Evolutionary conservation across 176 grass and related monocot genomes (phyloP).

Genomic region (Guadua angustifolia): DNA sequence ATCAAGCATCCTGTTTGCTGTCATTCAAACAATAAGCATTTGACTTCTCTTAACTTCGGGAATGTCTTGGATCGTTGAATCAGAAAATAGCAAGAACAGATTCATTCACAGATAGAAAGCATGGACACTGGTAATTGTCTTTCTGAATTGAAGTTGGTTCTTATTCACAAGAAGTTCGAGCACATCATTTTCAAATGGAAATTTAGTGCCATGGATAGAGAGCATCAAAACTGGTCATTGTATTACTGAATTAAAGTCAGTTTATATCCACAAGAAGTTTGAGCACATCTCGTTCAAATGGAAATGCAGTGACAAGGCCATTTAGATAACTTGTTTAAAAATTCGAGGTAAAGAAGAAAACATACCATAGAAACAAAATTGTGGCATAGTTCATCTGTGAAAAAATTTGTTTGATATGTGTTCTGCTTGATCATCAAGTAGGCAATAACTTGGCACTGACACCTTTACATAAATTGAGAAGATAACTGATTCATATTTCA

Average conservation of each 20-base stretch:
- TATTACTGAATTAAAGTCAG: too few relatives aligned
- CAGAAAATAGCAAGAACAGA: not conserved
- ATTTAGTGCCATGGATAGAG: too few relatives aligned
- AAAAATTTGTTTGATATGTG: not conserved
- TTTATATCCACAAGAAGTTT: not conserved
- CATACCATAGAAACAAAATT: not conserved
- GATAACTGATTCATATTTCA: not conserved
- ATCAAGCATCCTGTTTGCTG: conserved; percentile 13
- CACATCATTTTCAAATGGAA: not conserved
- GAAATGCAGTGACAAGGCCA: not conserved
- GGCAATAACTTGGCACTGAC: not conserved
- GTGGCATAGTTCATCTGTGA: not conserved
- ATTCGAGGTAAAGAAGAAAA: conserved; percentile 4
- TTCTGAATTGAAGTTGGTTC: conserved; percentile 1
- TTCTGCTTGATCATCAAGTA: not conserved
- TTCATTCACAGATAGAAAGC: conserved; percentile 20
- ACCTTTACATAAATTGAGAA: not conserved
- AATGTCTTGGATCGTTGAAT: not conserved
- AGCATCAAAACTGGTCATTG: too few relatives aligned
- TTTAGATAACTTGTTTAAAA: not conserved
- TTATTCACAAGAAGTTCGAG: not conserved
- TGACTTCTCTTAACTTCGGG: not conserved
- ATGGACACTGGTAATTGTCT: not conserved
- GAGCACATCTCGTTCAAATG: not conserved
- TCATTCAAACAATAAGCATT: conserved; percentile 29